Conservation (phyloP, 2,329 filamentous ascomycete genomes). For the Penicillium sp. region DNA sequence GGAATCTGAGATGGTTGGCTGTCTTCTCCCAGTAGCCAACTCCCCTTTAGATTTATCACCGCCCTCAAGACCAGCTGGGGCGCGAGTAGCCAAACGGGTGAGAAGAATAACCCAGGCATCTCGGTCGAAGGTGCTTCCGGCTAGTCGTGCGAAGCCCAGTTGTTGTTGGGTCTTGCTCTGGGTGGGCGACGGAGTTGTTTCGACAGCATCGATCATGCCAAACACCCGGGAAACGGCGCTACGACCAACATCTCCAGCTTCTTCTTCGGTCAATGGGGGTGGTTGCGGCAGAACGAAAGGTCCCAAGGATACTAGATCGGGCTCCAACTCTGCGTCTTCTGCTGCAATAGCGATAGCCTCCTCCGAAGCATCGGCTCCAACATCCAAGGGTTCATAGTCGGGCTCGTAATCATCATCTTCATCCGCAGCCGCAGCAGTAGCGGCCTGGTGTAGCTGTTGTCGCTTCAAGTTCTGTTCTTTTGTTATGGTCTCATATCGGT, state of each 20-base stretch:
- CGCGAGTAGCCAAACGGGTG: conserved; percentile 81
- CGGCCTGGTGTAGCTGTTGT: conserved; percentile 35
- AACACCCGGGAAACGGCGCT: conserved; percentile 79
- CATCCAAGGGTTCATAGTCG: conserved; percentile 76
- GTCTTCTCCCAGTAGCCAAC: conserved; percentile 26
- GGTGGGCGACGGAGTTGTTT: conserved; percentile 66
- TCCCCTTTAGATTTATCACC: conserved; percentile 41
- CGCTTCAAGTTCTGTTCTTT: conserved; percentile 45
- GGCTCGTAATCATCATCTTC: conserved; percentile 96
- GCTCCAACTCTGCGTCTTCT: conserved; percentile 73
- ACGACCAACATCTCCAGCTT: conserved; percentile 75
- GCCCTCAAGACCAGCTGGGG: conserved; percentile 71
- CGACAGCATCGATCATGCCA: conserved; percentile 73
- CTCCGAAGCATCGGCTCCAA: conserved; percentile 33
- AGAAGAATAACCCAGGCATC: conserved; percentile 93
- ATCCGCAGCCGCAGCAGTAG: conserved; percentile 50
- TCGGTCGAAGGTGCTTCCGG: conserved; percentile 80
- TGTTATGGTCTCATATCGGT: conserved; percentile 45
- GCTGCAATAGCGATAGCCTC: conserved; percentile 75
- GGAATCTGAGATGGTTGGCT: conserved; percentile 59
- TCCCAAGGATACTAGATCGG: conserved; percentile 65
- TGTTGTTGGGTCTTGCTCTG: conserved; percentile 58
- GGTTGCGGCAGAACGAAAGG: conserved; percentile 82
- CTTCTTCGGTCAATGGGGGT: conserved; percentile 71
- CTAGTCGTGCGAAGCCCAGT: conserved; percentile 80